A percentile compares a stretch with the other conserved stretches of the same genome.
Evolutionary conservation across 108 stramenopile species (phyloP).

Genomic region (Thalassiosira profunda): DNA sequence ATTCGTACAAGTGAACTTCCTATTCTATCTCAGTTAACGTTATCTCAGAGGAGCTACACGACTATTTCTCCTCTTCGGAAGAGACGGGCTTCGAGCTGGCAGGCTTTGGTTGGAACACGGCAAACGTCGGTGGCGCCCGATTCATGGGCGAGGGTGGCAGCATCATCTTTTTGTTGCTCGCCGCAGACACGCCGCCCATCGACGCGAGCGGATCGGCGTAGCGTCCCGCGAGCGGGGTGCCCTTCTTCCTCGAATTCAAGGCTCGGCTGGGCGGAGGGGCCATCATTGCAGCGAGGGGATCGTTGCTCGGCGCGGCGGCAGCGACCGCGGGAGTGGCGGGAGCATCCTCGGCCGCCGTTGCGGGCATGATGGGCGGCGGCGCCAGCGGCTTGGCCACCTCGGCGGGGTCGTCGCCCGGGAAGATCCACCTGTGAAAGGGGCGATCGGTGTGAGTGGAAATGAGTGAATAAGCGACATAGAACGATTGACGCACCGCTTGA

Average conservation of each 20-base stretch:
- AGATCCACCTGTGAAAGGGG: slow-evolving; percentile 82
- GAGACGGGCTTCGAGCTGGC: background rate
- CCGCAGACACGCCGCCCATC: slow-evolving; percentile 33
- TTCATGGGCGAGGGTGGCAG: slow-evolving; percentile 17
- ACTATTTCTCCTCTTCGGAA: slow-evolving; percentile 8
- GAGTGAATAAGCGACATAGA: slow-evolving; percentile 1
- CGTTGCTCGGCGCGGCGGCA: slow-evolving; percentile 47
- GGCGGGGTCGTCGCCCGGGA: slow-evolving; percentile 84
- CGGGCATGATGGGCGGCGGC: slow-evolving; percentile 74
- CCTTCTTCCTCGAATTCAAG: slow-evolving; percentile 24
- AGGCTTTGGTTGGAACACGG: slow-evolving; percentile 51
- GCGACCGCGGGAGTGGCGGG: slow-evolving; percentile 19
- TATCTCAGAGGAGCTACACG: too few species aligned
- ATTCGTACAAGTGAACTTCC: too few species aligned
- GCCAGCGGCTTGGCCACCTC: slow-evolving; percentile 75
- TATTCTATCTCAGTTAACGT: too few species aligned
- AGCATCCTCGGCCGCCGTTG: slow-evolving; percentile 12
- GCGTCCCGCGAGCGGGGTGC: slow-evolving; percentile 12
- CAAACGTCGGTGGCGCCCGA: slow-evolving; percentile 31
- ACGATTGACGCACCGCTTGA: slow-evolving; percentile 44
- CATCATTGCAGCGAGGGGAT: slow-evolving; percentile 93
- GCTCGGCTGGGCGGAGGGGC: slow-evolving; percentile 74
- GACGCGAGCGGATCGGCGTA: slow-evolving; percentile 50
- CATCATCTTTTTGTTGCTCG: slow-evolving; percentile 6
- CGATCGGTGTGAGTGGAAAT: slow-evolving; percentile 18